These are phyloP conservation scores for Histomonas meleagridis DNA, from an alignment of 208 protist species.

Conservation along the genomic window DNA sequence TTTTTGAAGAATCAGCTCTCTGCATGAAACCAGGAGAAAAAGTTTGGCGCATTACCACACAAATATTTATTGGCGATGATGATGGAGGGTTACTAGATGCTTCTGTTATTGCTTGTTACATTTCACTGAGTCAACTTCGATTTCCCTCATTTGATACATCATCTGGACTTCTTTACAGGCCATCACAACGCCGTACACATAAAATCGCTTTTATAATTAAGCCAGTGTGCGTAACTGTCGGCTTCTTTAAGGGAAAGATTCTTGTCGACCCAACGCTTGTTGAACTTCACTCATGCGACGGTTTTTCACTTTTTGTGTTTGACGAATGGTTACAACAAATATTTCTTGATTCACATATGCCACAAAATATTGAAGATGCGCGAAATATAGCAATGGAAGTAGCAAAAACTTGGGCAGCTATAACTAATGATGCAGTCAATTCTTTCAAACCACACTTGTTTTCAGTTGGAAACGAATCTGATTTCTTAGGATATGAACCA, in stretches of 20 bases:
- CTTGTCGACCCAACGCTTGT: neutral
- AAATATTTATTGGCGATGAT: neutral
- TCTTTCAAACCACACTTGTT: no score
- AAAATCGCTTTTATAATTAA: neutral
- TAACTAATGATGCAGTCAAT: no score
- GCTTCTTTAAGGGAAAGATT: neutral
- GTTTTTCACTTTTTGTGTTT: no score
- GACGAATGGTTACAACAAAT: no score
- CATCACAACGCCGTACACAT: neutral
- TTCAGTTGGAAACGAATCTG: no score
- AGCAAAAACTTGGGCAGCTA: no score
- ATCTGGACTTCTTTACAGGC: neutral
- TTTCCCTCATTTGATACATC: neutral
- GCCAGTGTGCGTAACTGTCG: neutral
- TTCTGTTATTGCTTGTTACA: neutral
- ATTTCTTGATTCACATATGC: no score
- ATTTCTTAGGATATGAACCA: no score
- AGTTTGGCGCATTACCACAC: neutral
- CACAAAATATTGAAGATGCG: no score
- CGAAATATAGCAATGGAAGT: no score
- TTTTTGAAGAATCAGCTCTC: neutral
- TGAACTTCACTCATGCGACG: no score
- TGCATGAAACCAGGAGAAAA: conserved; percentile 19
- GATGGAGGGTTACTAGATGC: neutral
- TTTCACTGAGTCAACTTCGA: neutral